These are phyloP conservation scores for Lyophyllum atratum DNA, from an alignment of 768 basidiomycete genomes.

Conservation along the genomic window DNA sequence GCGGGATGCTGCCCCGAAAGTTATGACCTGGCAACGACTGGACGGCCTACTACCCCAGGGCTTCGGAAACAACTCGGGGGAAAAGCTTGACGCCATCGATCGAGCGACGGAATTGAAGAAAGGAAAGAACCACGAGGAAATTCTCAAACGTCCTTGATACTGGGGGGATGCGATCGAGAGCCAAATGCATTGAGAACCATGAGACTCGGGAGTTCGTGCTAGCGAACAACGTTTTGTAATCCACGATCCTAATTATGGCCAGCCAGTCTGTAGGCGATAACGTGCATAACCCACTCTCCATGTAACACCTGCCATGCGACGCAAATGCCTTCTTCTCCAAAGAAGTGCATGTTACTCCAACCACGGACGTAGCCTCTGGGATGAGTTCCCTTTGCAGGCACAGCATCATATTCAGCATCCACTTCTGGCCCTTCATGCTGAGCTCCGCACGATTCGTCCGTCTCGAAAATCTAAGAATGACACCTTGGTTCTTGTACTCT, in stretches of 20 bases:
- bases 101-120: too few relatives aligned
- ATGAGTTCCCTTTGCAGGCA: conserved; percentile 46
- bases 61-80: too few relatives aligned
- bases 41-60: too few relatives aligned
- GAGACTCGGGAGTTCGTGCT: conserved; percentile 33
- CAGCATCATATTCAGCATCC: conserved; percentile 48
- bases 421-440: conserved; percentile 34
- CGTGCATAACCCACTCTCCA: conserved; percentile 41
- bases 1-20: too few relatives aligned
- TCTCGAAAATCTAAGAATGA: conserved; percentile 40
- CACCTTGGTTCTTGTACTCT: conserved; percentile 42
- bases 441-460: conserved; percentile 27
- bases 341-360: conserved; percentile 29
- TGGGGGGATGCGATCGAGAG: too few relatives aligned
- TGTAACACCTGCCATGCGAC: conserved; percentile 44
- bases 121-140: too few relatives aligned
- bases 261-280: conserved; percentile 36
- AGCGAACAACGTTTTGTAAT: conserved; percentile 29
- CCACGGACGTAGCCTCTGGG: conserved; percentile 27
- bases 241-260: conserved; percentile 37
- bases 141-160: too few relatives aligned
- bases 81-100: too few relatives aligned
- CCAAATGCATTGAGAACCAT: too few relatives aligned
- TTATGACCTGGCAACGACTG: too few relatives aligned
- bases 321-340: conserved; percentile 40